A percentile compares a stretch with the other conserved stretches of the same genome.
phyloP scores from a whole-genome alignment of 371 early-diverging fungal genomes.

The Dichotomocladium elegans region DNA sequence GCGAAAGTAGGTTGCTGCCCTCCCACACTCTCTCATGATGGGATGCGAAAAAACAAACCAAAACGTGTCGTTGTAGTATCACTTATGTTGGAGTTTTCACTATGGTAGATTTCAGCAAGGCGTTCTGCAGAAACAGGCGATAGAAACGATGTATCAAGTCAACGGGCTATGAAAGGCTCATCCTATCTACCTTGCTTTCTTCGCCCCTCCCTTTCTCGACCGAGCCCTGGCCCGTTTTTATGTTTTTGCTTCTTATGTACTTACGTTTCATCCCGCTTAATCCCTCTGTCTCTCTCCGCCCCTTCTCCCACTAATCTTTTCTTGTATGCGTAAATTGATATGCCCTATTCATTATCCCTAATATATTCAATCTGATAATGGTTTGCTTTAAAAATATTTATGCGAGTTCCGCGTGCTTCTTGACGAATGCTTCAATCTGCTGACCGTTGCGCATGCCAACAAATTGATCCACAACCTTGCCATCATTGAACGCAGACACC shows the following conservation, averaged over 20 bases:
- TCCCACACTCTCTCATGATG: not conserved
- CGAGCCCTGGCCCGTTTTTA: too few species aligned
- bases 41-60: too few species aligned
- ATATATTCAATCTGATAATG: not conserved
- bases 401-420: constrained; percentile 36
- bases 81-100: too few species aligned
- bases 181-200: not conserved
- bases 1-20: constrained; percentile 32
- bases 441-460: constrained; percentile 56
- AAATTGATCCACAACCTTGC: constrained; percentile 59
- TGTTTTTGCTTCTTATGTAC: not conserved
- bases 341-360: not conserved
- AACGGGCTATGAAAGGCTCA: constrained; percentile 6
- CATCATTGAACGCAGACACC: constrained; percentile 65
- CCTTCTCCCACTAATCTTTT: not conserved
- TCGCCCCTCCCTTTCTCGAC: not conserved
- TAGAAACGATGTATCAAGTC: constrained; percentile 19
- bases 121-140: constrained; percentile 19
- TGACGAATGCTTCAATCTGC: constrained; percentile 55
- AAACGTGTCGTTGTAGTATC: not conserved
- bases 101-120: constrained; percentile 21
- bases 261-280: constrained; percentile 1
- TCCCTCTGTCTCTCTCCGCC: not conserved
- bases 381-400: not conserved
- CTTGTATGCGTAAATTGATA: constrained; percentile 4